Evolutionary conservation across 257 asterid species (phyloP).

Genomic region (Solanum lignicaule): DNA sequence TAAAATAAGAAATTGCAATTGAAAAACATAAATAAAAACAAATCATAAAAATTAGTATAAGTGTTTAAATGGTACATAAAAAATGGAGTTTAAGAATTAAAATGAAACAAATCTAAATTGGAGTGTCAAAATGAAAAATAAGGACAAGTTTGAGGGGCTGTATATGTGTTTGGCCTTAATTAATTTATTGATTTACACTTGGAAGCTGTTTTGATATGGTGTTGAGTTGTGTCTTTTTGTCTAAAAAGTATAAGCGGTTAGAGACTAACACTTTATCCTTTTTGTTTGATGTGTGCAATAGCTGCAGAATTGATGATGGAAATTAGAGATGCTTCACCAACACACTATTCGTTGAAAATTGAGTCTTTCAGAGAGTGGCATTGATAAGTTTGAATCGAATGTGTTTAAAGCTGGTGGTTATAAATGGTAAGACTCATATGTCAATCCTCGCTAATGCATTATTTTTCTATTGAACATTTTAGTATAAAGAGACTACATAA

Average conservation of each 20-base stretch:
- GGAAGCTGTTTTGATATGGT: no score
- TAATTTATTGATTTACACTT: no score
- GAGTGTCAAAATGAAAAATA: no score
- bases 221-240: neutral
- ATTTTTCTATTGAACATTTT: neutral
- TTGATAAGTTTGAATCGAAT: neutral
- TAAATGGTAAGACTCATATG: neutral
- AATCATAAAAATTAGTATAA: no score
- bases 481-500: no score
- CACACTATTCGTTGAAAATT: neutral
- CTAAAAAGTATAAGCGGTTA: neutral
- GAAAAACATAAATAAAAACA: no score
- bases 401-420: neutral
- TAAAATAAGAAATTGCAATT: no score
- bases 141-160: no score
- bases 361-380: neutral
- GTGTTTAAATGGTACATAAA: no score
- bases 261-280: neutral
- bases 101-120: no score
- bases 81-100: no score
- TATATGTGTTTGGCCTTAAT: no score
- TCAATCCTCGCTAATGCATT: neutral
- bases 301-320: neutral
- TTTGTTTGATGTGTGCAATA: neutral
- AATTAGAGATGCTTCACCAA: neutral